Percentiles rank a stretch among this genome's conserved stretches.
Conservation (phyloP, 106 monocot species). For the Xerophyta viscosa region DNA sequence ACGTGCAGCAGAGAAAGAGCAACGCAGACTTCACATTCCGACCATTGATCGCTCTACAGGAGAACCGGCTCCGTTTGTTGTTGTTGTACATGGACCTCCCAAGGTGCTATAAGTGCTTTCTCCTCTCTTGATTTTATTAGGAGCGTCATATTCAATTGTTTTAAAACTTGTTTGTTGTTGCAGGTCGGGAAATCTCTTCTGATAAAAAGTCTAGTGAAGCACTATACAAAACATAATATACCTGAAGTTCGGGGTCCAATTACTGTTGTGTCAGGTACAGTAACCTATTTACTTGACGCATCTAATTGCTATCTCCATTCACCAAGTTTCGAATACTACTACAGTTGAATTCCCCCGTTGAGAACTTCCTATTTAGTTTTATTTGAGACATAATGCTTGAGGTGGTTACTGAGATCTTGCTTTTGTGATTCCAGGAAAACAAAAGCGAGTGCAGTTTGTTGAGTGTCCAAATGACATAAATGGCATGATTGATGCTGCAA, state of each 20-base stretch:
- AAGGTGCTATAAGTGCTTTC: slow-evolving; percentile 25
- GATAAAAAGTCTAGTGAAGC: slow-evolving; percentile 87
- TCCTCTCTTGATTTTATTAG: no score
- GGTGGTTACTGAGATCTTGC: not conserved
- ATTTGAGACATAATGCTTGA: not conserved
- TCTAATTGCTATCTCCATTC: no score
- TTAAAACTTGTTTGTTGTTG: not conserved
- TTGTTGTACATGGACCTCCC: slow-evolving; percentile 94
- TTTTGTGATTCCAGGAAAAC: slow-evolving; percentile 49
- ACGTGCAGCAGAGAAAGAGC: slow-evolving; percentile 79
- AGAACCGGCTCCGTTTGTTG: slow-evolving; percentile 81
- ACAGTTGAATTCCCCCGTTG: no score
- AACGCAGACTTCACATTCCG: slow-evolving; percentile 80
- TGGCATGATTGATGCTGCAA: slow-evolving; percentile 99
- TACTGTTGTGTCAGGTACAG: slow-evolving; percentile 96
- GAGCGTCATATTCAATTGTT: no score
- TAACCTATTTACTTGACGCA: no score
- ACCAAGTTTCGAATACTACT: no score
- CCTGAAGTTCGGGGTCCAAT: slow-evolving; percentile 91
- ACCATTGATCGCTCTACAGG: slow-evolving; percentile 70
- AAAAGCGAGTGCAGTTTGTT: slow-evolving; percentile 80
- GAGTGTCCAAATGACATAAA: slow-evolving; percentile 96
- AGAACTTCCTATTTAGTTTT: no score
- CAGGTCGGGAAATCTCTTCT: slow-evolving; percentile 94
- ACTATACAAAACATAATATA: slow-evolving; percentile 92